Evolutionary conservation across 768 basidiomycete genomes (phyloP).

Genomic region (Amanita molliuscula): DNA sequence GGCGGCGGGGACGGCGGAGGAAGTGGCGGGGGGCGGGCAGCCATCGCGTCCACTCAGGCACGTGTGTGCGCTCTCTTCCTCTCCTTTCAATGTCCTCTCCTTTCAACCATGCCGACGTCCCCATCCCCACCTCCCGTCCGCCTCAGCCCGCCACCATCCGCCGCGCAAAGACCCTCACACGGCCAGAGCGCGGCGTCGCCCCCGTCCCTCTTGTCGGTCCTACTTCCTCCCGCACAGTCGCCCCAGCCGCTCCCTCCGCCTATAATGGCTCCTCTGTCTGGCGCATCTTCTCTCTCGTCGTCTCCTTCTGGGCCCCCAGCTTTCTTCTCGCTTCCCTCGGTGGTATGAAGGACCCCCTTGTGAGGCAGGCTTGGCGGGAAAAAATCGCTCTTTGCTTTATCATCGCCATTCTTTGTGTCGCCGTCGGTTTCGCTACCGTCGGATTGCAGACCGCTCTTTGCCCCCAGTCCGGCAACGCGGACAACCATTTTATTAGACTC

Average conservation of each 20-base stretch:
- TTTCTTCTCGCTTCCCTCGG: slow-evolving; percentile 64
- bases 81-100: slow-evolving; percentile 36
- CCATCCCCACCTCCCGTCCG: slow-evolving; percentile 55
- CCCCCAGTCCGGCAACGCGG: slow-evolving; percentile 42
- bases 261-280: slow-evolving; percentile 52
- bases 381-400: slow-evolving; percentile 92
- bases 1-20: background rate
- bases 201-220: slow-evolving; percentile 93
- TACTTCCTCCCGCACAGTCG: slow-evolving; percentile 18
- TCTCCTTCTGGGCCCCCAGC: slow-evolving; percentile 89
- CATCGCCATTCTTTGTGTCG: slow-evolving; percentile 64
- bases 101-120: slow-evolving; percentile 53
- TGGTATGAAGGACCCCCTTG: slow-evolving; percentile 69
- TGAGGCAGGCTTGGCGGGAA: slow-evolving; percentile 93
- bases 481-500: slow-evolving; percentile 39
- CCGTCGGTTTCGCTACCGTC: slow-evolving; percentile 87
- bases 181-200: slow-evolving; percentile 91
- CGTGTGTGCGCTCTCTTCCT: slow-evolving; percentile 5
- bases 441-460: slow-evolving; percentile 91
- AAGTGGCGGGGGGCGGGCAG: background rate
- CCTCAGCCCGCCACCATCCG: slow-evolving; percentile 57
- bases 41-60: background rate
- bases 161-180: slow-evolving; percentile 91
- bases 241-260: slow-evolving; percentile 20
- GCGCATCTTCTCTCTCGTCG: slow-evolving; percentile 67